Evolutionary conservation across 805 yeast genomes (phyloP), one percentile per base, ranked within the genome.

Genomic region (Spathaspora arborariae): DNA sequence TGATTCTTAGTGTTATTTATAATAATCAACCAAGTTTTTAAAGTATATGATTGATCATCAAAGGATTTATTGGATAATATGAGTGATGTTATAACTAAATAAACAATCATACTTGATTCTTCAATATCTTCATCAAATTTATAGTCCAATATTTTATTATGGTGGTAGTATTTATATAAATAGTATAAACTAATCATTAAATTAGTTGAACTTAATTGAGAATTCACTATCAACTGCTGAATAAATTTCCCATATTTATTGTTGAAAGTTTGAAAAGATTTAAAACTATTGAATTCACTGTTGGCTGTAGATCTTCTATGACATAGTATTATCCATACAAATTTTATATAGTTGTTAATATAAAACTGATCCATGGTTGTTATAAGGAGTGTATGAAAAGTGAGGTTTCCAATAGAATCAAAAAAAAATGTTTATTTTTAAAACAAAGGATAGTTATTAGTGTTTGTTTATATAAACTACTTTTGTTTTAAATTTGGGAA

Each of bases 21-120:
- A 10, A 61, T 53, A 48, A 54, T 59, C 9, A 74, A 60, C 82
- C 82, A 74, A 20, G 81, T 77, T 51, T 75, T 75, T 53, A 74
- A 62, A 2, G 80, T 75, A 50, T 75, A 77, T 37, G 75, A 69
- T 44, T 73, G 78, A 52, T 77, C 82, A 55, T 77, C 78, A 48
- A 60, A 65, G 19, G 72, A 60, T 56, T 77, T 77, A 57, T 77
- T 67, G 24, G 69, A 56, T 20, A 67, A 56, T 2, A 67, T 53
- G 11, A 67, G 49, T 15, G 67, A 52, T 22, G 53, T 56, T 7
- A 64, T 45, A 3, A 65, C 50, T 15, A 64, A 40, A 44, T 65
- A 62, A 7, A 56, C 54, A 9, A 53, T 39, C 45, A 60, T 50
- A 4, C 53, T 46, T 49, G 39, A 42, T 38, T 43, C 50, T 19